Conservation (phyloP, 1,284 basidiomycete genomes). For the Rhodotorula mucilaginosa region DNA sequence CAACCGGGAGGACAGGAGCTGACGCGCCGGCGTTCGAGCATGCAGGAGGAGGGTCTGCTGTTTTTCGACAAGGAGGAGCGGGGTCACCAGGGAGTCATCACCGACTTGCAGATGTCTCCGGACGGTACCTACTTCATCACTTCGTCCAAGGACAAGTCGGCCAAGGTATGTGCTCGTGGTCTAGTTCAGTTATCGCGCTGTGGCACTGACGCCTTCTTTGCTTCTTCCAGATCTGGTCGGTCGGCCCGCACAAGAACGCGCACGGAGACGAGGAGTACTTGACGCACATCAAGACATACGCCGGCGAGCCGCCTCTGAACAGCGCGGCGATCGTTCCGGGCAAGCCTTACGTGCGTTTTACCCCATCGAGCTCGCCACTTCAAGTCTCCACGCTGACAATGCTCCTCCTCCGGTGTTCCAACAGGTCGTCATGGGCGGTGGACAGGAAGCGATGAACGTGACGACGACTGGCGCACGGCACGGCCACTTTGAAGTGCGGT, state of each 20-base stretch:
- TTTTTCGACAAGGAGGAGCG: conserved; percentile 69
- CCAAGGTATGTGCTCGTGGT: conserved; percentile 62
- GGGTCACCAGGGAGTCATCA: conserved; percentile 73
- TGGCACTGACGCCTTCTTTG: not conserved
- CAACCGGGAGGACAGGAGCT: not conserved
- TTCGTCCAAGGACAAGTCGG: conserved; percentile 92
- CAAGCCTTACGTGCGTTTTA: conserved; percentile 66
- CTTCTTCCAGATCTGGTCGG: conserved; percentile 35
- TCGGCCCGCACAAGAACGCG: conserved; percentile 64
- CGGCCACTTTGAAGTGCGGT: conserved; percentile 96
- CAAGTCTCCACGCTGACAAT: not conserved
- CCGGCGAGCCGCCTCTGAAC: conserved; percentile 93
- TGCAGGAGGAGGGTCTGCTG: conserved; percentile 73
- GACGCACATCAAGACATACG: conserved; percentile 86
- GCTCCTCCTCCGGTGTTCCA: not conserved
- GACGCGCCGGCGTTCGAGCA: conserved; percentile 54
- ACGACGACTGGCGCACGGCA: conserved; percentile 90
- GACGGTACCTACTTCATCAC: conserved; percentile 96
- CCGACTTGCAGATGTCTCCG: conserved; percentile 85
- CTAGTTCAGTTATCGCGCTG: too few relatives aligned
- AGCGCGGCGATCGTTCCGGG: conserved; percentile 79
- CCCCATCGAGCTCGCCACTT: conserved; percentile 13
- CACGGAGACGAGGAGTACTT: conserved; percentile 73
- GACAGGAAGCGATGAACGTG: conserved; percentile 96
- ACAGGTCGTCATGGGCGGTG: conserved; percentile 85